Evolutionary conservation across 2,329 filamentous ascomycete species (phyloP), one percentile per base, ranked within the genome.

Genomic region (Fusarium oxysporum): DNA sequence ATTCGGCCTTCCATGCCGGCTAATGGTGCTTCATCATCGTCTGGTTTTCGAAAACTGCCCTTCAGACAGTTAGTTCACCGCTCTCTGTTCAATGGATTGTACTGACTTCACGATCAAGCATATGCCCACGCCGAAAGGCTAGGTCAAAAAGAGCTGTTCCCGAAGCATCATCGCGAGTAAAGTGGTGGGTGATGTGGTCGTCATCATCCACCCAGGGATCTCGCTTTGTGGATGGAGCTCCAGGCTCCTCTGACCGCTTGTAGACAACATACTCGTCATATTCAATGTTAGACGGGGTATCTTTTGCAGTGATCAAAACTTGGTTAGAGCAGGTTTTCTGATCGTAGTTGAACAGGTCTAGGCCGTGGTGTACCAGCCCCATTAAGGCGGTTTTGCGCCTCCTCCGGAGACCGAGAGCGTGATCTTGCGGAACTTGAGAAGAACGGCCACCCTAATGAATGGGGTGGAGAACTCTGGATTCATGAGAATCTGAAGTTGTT

Each of bases 191-290:
- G n/a, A 80, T 71, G 35, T 81, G 79, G n/a, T 70, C 66, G 40
- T 78, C 70, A 10, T 72, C 66, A 7, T 73, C 65, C 23, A 38
- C 65, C 56, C 55, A 64, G 21, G 35, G 30, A 28, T 58, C 59
- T 19, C 43, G 60, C 30, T 62, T 50, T 21, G 67, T 50, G 30
- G 56, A 40, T 30, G 58, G 51, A 2, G 68, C 61, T 13, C 55
- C 48, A 54, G 68, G 45, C 16, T 70, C 70, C 51, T 76, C 67
- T 37, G 67, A 61, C 59, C 74, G 71, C 47, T 77, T 79, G 44
- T 81, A 83, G 44, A 82, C 81, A 30, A 82, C 81, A 53, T 82
- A 83, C 71, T 83, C 81, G 38, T 83, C 81, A 41, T 82, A 83
- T 57, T 80, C 82, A 35, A 82, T 75, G 57, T 80, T 79, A 28